Conservation (phyloP, 371 early-diverging fungal genomes). For the Mortierella sp. region DNA sequence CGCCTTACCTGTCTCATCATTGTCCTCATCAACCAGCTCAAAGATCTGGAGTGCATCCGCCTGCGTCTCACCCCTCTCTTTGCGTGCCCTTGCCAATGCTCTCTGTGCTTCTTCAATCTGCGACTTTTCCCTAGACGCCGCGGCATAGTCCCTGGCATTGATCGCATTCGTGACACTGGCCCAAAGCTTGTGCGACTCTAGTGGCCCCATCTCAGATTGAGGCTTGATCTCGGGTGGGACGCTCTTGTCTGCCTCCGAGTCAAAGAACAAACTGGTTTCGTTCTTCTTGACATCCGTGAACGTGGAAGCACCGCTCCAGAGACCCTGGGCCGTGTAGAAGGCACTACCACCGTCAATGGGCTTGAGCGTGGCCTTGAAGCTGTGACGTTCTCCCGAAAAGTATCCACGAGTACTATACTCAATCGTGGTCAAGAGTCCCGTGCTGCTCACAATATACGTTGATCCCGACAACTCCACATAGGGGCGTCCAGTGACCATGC, state of each 20-base stretch:
- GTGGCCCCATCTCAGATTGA: conserved; percentile 64
- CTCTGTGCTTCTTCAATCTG: conserved; percentile 81
- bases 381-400: conserved; percentile 84
- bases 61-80: conserved; percentile 69
- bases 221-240: conserved; percentile 53
- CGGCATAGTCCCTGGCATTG: conserved; percentile 69
- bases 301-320: conserved; percentile 74
- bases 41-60: conserved; percentile 43
- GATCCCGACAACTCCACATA: conserved; percentile 81
- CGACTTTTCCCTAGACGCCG: conserved; percentile 77
- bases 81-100: conserved; percentile 73
- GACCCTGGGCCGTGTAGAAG: conserved; percentile 71
- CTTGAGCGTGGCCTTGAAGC: conserved; percentile 77
- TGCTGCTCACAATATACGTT: conserved; percentile 73
- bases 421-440: conserved; percentile 72
- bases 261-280: conserved; percentile 55
- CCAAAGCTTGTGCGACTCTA: conserved; percentile 84
- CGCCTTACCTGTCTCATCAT: conserved; percentile 30
- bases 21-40: conserved; percentile 35
- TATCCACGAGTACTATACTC: conserved; percentile 82
- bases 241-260: conserved; percentile 57
- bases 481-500: conserved; percentile 83
- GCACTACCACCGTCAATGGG: conserved; percentile 53
- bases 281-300: conserved; percentile 62
- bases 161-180: conserved; percentile 76